phyloP scores from a whole-genome alignment of 2,329 filamentous ascomycete species.

The Aspergillus intermedius region DNA sequence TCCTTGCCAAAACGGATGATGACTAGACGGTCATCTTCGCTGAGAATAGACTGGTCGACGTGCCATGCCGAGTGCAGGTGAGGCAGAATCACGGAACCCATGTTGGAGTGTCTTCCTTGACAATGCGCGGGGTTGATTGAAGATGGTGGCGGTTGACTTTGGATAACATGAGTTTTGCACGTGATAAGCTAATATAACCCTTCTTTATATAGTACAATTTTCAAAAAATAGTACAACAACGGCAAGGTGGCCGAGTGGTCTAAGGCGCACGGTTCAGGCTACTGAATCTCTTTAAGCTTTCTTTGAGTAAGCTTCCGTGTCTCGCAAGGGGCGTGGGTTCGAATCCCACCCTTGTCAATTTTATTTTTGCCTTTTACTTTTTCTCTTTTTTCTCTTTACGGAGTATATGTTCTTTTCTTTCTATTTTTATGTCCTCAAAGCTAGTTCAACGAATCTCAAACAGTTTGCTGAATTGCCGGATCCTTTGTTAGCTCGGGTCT shows the following conservation, averaged over 20 bases:
- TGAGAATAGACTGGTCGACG: slow-evolving; percentile 91
- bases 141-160: neutral
- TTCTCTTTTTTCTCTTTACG: too few species aligned
- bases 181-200: neutral
- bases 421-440: too few species aligned
- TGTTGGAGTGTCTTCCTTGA: slow-evolving; percentile 23
- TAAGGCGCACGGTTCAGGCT: too few species aligned
- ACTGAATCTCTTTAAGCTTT: too few species aligned
- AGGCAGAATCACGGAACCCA: slow-evolving; percentile 85
- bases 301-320: too few species aligned
- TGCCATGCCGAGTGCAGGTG: slow-evolving; percentile 93
- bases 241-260: neutral
- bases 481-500: neutral
- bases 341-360: too few species aligned
- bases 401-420: too few species aligned
- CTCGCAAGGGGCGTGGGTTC: too few species aligned
- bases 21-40: slow-evolving; percentile 76
- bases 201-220: too few species aligned
- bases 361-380: too few species aligned
- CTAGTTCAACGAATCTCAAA: too few species aligned
- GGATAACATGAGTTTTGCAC: neutral
- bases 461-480: too few species aligned
- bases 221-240: neutral
- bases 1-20: slow-evolving; percentile 89
- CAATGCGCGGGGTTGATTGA: neutral